Conservation (phyloP, 306 rosid genomes). For the Arachis stenosperma region DNA sequence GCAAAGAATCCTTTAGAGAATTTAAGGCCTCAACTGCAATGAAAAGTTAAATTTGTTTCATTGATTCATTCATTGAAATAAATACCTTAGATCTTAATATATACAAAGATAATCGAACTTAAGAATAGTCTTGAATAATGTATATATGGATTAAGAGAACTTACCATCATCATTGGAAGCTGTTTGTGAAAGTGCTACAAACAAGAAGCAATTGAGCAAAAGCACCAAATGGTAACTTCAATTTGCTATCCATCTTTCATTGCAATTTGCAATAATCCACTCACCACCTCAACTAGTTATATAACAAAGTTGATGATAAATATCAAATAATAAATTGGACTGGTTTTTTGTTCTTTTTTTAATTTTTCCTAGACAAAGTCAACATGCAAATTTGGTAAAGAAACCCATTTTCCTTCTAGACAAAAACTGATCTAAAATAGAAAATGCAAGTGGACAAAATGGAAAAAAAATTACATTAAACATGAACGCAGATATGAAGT, state of each 20-base stretch:
- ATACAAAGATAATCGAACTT: background rate
- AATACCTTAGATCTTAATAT: constrained; percentile 5
- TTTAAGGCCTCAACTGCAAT: constrained; percentile 18
- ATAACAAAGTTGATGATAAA: no score
- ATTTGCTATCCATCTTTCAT: background rate
- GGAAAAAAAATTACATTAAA: constrained; percentile 29
- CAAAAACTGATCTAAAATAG: constrained; percentile 19
- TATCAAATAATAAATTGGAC: no score
- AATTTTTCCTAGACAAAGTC: no score
- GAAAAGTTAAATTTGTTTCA: background rate
- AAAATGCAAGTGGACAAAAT: constrained; percentile 16
- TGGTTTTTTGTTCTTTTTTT: no score
- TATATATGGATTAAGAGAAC: background rate
- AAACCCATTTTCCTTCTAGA: constrained; percentile 14
- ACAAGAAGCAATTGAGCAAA: constrained; percentile 15
- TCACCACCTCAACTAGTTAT: background rate
- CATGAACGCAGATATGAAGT: constrained; percentile 17
- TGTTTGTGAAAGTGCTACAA: constrained; percentile 19
- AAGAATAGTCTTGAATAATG: no score
- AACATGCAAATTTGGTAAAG: background rate
- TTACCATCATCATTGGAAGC: constrained; percentile 15
- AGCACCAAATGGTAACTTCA: background rate
- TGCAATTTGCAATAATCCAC: background rate
- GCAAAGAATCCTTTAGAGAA: constrained; percentile 20
- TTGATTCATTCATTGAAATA: background rate